Evolutionary conservation across 139 green algal genomes (phyloP), one percentile per base, ranked within the genome.

Genomic region (Chlorella sp.): DNA sequence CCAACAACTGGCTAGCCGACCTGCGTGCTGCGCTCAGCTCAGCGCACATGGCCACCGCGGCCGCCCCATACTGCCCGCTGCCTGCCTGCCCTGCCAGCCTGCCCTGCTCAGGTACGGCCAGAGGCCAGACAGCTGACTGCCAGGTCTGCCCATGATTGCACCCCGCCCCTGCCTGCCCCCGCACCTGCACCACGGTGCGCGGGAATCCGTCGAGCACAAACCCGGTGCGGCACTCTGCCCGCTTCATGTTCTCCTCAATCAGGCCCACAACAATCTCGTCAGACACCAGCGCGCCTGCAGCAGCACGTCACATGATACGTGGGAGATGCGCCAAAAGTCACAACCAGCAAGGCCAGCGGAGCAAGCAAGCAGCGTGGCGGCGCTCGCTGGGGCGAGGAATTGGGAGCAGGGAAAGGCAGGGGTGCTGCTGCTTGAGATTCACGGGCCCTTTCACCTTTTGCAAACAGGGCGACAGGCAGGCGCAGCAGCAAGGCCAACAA

Each of bases 151-250:
- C 64, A 9, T 71, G 64, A 2, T 4, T 32, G 21, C 22, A 71
- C 22, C 64, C 22, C 64, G 14, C 28, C 11, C 2, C 34, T 83
- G 34, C 16, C 15, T 28, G 37, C 37, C 36, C 19, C 15, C 75
- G 0, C 61, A 89, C 91, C 91, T 95, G 93, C 30, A 81, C 48
- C 28, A 97, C 94, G 4, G 94, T 98, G 68, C 97, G 95, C 0
- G 97, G 98, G 94, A 99, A 99, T 86, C 98, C 98, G 88, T 99
- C 98, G 39, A 99, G 92, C 81, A 99, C 98, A 92, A 99, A 99
- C 32, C 98, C 98, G 34, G 95, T 96, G 69, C 94, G 91, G 96
- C 98, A 99, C 85, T 99, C 97, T 0, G 98, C 95, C 81, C 87
- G 89, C 86, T 97, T 94, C n/a, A 97, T 95, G 69, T 95, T 93